Evolutionary conservation across 176 grass and related monocot genomes (phyloP), one percentile per base, ranked within the genome.

Genomic region (Thalia dealbata): DNA sequence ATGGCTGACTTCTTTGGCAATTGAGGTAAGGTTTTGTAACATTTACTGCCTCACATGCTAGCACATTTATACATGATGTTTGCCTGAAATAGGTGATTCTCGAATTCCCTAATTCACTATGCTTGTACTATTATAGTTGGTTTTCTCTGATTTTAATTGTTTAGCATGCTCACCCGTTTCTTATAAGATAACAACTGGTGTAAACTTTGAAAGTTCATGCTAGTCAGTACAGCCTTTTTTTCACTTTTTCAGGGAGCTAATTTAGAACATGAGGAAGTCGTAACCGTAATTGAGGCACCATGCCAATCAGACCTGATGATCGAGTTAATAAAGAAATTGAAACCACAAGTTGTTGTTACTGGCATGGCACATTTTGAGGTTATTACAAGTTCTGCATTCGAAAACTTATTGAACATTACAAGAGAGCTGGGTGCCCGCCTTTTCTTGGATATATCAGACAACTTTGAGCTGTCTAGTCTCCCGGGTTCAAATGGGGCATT

Each of bases 351-450:
- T 70, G 95, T 99, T 60, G 74, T 93, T 64, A 86, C 95, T 27
- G 95, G 90, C 81, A 93, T 99, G 76, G 83, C 90, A 75, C 85
- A 93, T 32, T 99, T 99, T 65, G 95, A 99, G 79, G 87, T 85
- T 28, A 83, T 93, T 67, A 99, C 90, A 14, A 99, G 95, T 77
- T 91, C 87, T 52, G 90, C 90, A 72, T 99, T 99, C 78, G 95
- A 91, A 76, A 99, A 87, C 69, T 67, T 99, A 74, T 75, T 99
- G 81, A 84, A 72, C 0, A 56, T 66, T 72, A 99, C 90, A 0
- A 99, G 84, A 78, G 95, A 91, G 32, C 82, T 88, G 68, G 90
- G 95, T 23, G 88, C 90, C 24, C 78, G 83, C n/a, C 70, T 99
- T 43, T 91, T 99, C 64, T 75, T 99, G 14, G 95, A 99, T 86